Evolutionary conservation across 805 yeast species (phyloP), one percentile per base, ranked within the genome.

Genomic region (Saccharomycodes ludwigii): DNA sequence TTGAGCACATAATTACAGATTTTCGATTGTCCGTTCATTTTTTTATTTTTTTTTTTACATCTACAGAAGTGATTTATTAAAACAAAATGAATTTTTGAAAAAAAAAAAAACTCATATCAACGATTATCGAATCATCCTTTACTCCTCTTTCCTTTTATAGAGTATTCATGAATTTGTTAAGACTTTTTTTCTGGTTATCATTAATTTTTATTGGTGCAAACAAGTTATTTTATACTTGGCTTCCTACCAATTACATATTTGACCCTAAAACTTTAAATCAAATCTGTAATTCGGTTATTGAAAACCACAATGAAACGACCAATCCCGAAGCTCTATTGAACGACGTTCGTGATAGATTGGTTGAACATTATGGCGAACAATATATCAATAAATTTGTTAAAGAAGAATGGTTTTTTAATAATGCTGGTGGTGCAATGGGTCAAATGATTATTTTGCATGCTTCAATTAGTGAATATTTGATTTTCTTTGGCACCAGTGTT

Each of bases 401-500:
- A 31, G 79, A 80, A 32, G 88, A 86, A 42, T 91, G 97, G 97
- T 79, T 91, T 31, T 88, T 76, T 71, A 91, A 91, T 68, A 84
- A 83, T 47, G 98, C 98, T 3, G 98, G 98, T 34, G 95, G 95
- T 44, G 97, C 98, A 32, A 91, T 91, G 98, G 91, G 93, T 16
- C 74, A 85, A 34, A 88, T 91, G 97, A 70, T 83, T 46, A 83
- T 91, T 39, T 65, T 88, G 42, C 98, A 91, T 56, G 96, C 97
- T 8, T 91, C 97, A 6, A 65, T 91, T 46, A 66, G 91, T 5
- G 98, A 91, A 59, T 91, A 91, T 53, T 59, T 91, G 53, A 91
- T 91, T 50, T 70, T 91, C 53, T 91, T 91, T 42, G 98, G 98
- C 30, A 70, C 93, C 28, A 83, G 96, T 2, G 69, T 78, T 5